Evolutionary conservation across 2,329 filamentous ascomycete genomes (phyloP), one percentile per base, ranked within the genome.

Genomic region (Delphinella strobiligena): DNA sequence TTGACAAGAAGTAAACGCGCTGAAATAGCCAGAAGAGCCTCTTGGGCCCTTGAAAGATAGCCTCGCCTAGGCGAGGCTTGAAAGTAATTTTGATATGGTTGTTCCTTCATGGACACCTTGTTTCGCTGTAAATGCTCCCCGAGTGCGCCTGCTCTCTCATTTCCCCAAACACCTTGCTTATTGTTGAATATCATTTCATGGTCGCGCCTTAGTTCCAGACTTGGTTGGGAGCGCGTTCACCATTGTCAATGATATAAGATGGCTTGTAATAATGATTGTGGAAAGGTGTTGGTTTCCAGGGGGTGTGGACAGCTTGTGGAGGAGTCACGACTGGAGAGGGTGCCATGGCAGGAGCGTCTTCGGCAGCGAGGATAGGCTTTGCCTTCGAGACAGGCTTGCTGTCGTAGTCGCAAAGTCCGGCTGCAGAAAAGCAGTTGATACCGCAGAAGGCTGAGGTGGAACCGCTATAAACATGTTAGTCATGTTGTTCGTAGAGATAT

Each of bases 211-310:
- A 27, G 22, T 27, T 27, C 39, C 39, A 41, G 39, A 41, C 39
- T 37, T 41, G 39, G 39, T 41, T 41, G 34, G 39, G 39, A 24
- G 39, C 39, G 33, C 39, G 36, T 30, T 41, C 39, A 19, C 39
- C 39, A 19, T 41, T 41, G 34, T 41, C 39, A 5, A 41, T 41
- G 19, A 36, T 30, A 19, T 41, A 41, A 7, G 39, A 41, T 8
- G 39, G 39, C 39, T 41, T 41, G 30, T 36, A 41, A 19, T 41
- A 29, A 16, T 33, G 39, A 15, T 41, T 34, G 39, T 33, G 39
- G 19, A 36, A 34, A 9, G 34, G 32, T 8, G 29, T 33, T 4
- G 39, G 39, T 16, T 41, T 41, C 39, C 39, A 41, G 7, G 39
- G 39, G 4, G 36, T 29, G 9, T 37, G 39, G 10, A 34, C 36